These are phyloP conservation scores for Solanum tacnaense DNA, from an alignment of 257 asterid genomes.

Conservation along the genomic window DNA sequence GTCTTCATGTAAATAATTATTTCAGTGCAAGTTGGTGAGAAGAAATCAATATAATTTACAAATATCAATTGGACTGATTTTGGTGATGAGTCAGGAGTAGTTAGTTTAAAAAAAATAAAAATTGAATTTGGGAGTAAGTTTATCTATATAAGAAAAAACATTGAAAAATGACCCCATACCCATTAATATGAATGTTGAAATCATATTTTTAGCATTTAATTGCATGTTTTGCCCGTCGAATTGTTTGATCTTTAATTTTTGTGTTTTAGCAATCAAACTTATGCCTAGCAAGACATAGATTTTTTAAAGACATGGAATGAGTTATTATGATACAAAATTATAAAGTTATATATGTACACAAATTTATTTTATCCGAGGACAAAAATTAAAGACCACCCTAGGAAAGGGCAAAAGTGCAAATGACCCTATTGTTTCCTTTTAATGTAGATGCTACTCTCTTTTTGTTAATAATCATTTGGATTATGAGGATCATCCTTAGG, in stretches of 20 bases:
- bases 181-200: background rate
- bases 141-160: background rate
- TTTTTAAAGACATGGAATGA: background rate
- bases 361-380: no score
- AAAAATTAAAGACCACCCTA: no score
- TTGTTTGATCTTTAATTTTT: no score
- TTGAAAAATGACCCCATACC: background rate
- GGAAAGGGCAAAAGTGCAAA: background rate
- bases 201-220: background rate
- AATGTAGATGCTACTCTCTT: background rate
- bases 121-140: background rate
- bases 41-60: background rate
- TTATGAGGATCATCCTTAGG: background rate
- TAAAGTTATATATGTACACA: fast-evolving
- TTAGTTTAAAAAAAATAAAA: background rate
- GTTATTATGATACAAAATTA: no score
- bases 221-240: fast-evolving
- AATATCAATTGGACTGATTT: background rate
- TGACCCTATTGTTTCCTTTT: background rate
- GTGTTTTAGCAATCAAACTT: no score
- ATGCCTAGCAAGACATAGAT: fast-evolving
- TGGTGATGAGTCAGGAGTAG: background rate
- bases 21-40: background rate
- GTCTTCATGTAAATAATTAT: background rate
- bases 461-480: background rate